Evolutionary conservation across 768 basidiomycete species (phyloP).

Genomic region (Peribolospora baueri): DNA sequence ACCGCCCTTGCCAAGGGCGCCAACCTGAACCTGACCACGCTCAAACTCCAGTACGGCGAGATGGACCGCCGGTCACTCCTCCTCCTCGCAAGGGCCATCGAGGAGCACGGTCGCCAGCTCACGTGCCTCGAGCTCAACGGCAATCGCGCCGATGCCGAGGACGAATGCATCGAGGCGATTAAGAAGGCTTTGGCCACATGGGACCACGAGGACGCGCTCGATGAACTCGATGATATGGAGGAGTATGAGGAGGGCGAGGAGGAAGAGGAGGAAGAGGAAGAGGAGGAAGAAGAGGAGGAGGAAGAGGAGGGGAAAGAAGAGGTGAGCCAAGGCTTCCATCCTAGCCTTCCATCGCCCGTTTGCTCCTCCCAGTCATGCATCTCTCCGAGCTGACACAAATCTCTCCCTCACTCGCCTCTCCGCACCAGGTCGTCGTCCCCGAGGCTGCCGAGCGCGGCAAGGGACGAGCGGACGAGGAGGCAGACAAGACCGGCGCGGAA

Average conservation of each 20-base stretch:
- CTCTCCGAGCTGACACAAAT: no score
- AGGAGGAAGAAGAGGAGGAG: conserved; percentile 10
- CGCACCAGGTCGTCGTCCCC: no score
- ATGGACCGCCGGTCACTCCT: conserved; percentile 44
- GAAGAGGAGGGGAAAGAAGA: conserved; percentile 15
- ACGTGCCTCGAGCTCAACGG: conserved; percentile 62
- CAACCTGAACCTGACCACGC: conserved; percentile 43
- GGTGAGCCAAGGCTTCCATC: conserved; percentile 6
- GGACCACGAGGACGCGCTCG: conserved; percentile 55
- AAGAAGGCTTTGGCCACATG: conserved; percentile 21
- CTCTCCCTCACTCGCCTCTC: no score
- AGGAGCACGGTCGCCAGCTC: conserved; percentile 33
- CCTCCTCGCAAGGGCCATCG: conserved; percentile 42
- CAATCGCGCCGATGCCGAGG: conserved; percentile 29
- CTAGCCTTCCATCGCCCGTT: no score
- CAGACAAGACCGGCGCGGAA: no score
- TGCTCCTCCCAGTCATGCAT: no score
- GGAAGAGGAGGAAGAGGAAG: conserved; percentile 18
- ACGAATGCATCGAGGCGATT: conserved; percentile 25
- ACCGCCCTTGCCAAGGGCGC: conserved; percentile 39
- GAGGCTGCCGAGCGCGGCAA: no score
- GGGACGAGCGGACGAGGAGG: no score
- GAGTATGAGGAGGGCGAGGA: conserved; percentile 44
- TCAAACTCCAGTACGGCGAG: conserved; percentile 82
- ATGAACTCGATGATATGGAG: conserved; percentile 49